Evolutionary conservation across 192 early-diverging fungal genomes (phyloP), one percentile per base, ranked within the genome.

Genomic region (Lobosporangium transversale): DNA sequence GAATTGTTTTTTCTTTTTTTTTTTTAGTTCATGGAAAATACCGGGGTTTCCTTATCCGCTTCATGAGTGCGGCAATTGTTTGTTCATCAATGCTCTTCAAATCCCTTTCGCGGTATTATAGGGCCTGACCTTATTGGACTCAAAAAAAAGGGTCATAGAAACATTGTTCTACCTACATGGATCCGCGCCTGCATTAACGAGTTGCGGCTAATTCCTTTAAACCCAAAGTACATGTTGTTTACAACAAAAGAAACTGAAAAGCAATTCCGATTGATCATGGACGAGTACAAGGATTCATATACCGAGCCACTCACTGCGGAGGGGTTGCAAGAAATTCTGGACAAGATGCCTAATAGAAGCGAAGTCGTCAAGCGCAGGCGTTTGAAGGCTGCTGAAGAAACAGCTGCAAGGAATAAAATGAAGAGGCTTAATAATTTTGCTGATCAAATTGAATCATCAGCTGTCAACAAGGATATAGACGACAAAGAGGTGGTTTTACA

Each of bases 221-320:
- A 70, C 31, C 89, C 89, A 59, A 84, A 84, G 91, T 90, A 89
- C 65, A 87, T 90, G 82, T 15, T 93, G 1, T 87, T 81, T 58
- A 79, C 88, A 12, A 85, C 88, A 1, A 31, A 66, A 9, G 36
- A 68, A 5, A 93, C 92, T 0, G 62, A 78, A 33, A 64, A 68
- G 1, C 55, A 80, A 26, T 86, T 94, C 32, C 52, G 80, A 21
- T 58, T 68, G 48, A 84, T 67, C 30, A 88, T 90, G 58, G 93
- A 94, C 75, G 48, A 80, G 48, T 94, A 58, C 51, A 86, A 91
- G 6, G 93, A 94, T 62, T 86, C 84, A 23, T 94, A 86, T 62
- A 84, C 75, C 1, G 87, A 90, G 24, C 82, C 87, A 17, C 61
- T 91, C 0, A 84, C 80, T 26, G 66, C 58, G 5, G 68, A 75